Evolutionary conservation across 78 protist genomes (phyloP), one percentile per base, ranked within the genome.

Genomic region (Dictyostelium firmibasis): DNA sequence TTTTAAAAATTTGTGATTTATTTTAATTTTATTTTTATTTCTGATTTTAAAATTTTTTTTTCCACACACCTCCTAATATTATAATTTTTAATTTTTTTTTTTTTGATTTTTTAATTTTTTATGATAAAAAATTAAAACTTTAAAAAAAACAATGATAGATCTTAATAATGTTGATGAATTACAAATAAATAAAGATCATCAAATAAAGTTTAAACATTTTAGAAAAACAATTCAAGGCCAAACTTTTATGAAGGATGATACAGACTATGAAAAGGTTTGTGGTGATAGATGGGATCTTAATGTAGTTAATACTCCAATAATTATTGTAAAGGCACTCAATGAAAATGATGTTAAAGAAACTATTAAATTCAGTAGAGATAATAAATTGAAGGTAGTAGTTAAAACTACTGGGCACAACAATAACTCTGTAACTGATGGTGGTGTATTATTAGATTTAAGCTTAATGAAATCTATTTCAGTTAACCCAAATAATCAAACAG

Each of bases 331-430:
- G 41, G 36, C 83, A 41, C 38, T 43, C 25, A n/a, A 35, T 41
- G 83, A 35, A 18, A 20, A 77, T 23, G 83, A 77, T 41, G 35
- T 77, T n/a, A 2, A 20, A n/a, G 83, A 77, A 77, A 77, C 83
- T 23, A 43, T 77, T n/a, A 77, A 77, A 16, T 77, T 35, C 8
- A 16, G 18, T 3, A 38, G 20, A n/a, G 27, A n/a, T 1, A 41
- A 41, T 43, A 41, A 41, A 41, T 41, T 77, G n/a, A 23, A 8
- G n/a, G 2, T 77, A 7, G 60, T 47, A 35, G 4, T 43, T 41
- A 43, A 41, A 25, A 41, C 18, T 23, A 43, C 53, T 25, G 83
- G 83, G 20, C 83, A 77, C 41, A 43, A 77, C 41, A 35, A 20
- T 77, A 20, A n/a, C 1, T 77, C 83, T 7, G 83, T 62, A 41